Evolutionary conservation across 192 early-diverging fungal species (phyloP).

Genomic region (Endogone sp.): DNA sequence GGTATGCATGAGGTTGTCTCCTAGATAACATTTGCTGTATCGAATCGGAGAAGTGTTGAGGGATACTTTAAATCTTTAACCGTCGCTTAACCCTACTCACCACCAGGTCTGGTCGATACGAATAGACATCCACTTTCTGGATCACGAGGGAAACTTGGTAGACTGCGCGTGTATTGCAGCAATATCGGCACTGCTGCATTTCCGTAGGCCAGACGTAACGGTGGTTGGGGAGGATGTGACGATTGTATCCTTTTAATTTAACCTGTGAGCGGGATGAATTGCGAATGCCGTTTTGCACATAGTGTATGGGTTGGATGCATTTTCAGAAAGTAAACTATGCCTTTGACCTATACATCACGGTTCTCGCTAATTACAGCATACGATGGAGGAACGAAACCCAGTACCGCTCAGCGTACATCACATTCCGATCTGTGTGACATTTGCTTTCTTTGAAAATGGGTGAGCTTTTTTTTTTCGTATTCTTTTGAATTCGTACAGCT

Average conservation of each 20-base stretch:
- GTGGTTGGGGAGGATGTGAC: conserved; percentile 89
- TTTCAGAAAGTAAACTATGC: background rate
- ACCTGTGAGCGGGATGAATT: too few species aligned
- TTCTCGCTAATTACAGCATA: conserved; percentile 51
- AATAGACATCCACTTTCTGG: conserved; percentile 88
- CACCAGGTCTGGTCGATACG: conserved; percentile 81
- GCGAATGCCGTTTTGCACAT: too few species aligned
- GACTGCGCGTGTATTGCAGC: conserved; percentile 92
- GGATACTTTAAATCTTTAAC: too few species aligned
- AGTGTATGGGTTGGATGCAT: too few species aligned
- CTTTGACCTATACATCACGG: background rate
- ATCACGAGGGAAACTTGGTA: conserved; percentile 91
- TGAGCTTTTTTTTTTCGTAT: conserved; percentile 25
- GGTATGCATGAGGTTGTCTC: conserved; percentile 27
- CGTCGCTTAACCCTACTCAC: too few species aligned
- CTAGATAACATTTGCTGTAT: too few species aligned
- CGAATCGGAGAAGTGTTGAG: too few species aligned
- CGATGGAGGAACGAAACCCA: conserved; percentile 80
- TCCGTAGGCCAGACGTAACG: conserved; percentile 92
- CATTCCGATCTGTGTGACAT: conserved; percentile 89
- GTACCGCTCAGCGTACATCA: conserved; percentile 96
- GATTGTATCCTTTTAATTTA: conserved; percentile 49
- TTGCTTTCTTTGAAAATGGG: conserved; percentile 88
- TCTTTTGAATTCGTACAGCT: background rate
- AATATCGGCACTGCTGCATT: conserved; percentile 85